phyloP scores from a whole-genome alignment of 176 grass and related monocot genomes.

The Bolboschoenus planiculmis region DNA sequence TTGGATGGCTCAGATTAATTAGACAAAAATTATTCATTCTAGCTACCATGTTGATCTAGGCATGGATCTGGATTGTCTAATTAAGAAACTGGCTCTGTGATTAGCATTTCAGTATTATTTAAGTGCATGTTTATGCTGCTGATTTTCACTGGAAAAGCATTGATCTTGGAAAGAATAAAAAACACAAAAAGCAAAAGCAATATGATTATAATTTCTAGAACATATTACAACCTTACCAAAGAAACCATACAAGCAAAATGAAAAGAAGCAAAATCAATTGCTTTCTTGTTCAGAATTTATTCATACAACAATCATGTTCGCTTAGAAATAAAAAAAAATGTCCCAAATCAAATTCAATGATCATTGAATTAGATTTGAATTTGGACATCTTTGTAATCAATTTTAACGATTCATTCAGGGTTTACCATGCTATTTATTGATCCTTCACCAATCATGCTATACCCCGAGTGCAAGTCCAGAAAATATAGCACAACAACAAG shows the following conservation, averaged over 20 bases:
- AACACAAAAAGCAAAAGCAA: not conserved
- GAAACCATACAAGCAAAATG: not conserved
- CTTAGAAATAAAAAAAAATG: not conserved
- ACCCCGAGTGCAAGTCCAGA: conserved; percentile 10
- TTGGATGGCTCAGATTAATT: not conserved
- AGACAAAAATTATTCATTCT: not conserved
- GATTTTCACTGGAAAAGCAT: not conserved
- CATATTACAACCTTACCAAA: not conserved
- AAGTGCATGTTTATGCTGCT: not conserved
- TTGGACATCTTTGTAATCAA: not conserved
- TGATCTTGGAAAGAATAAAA: not conserved
- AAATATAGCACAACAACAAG: conserved; percentile 1
- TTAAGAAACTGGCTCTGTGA: not conserved
- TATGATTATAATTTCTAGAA: not conserved
- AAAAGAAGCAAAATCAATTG: not conserved
- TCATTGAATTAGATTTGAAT: conserved; percentile 10
- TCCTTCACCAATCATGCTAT: not conserved
- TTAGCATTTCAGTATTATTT: not conserved
- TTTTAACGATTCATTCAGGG: not conserved
- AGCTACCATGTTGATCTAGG: not conserved
- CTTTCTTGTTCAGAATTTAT: not conserved
- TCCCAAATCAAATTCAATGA: conserved; percentile 19
- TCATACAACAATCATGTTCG: not conserved
- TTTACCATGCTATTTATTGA: not conserved
- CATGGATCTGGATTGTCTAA: not conserved